These are phyloP conservation scores for Pelagophyceae sp. DNA, from an alignment of 352 stramenopile genomes.

Conservation along the genomic window DNA sequence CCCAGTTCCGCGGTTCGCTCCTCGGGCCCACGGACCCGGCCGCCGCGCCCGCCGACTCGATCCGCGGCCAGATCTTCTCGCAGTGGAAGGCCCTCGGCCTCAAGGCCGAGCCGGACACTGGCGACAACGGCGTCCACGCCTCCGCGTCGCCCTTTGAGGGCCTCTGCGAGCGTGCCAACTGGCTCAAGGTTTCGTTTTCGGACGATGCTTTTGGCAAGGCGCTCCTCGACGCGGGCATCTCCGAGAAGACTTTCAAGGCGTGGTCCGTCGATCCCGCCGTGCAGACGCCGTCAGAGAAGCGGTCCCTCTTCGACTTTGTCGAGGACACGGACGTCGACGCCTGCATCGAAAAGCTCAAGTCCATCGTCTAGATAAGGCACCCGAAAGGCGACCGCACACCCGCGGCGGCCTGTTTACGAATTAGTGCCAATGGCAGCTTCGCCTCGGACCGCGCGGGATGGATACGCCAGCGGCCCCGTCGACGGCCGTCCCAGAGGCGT, in stretches of 20 bases:
- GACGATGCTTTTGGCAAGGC: conserved; percentile 53
- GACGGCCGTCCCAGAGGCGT: no score
- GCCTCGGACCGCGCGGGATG: no score
- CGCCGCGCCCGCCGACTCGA: conserved; percentile 46
- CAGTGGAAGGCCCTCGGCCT: conserved; percentile 51
- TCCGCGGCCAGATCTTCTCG: conserved; percentile 53
- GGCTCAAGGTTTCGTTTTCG: conserved; percentile 46
- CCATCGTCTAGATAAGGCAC: no score
- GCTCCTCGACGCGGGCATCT: conserved; percentile 44
- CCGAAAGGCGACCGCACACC: no score
- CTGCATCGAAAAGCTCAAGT: conserved; percentile 49
- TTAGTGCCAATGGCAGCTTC: no score
- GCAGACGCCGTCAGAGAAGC: conserved; percentile 36
- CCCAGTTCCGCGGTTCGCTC: conserved; percentile 54
- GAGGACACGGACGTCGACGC: conserved; percentile 59
- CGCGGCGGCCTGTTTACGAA: no score
- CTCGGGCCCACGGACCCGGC: conserved; percentile 63
- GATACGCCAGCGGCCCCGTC: no score
- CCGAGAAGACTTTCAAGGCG: conserved; percentile 45
- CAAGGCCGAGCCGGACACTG: conserved; percentile 50
- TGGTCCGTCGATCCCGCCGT: conserved; percentile 58
- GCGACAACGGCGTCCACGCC: conserved; percentile 51
- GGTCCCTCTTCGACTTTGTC: conserved; percentile 61
- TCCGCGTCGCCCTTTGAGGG: conserved; percentile 61
- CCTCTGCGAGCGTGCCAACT: conserved; percentile 64